Base-by-base conservation (phyloP, 78 protist genomes). In the Emiliania huxleyi region DNA sequence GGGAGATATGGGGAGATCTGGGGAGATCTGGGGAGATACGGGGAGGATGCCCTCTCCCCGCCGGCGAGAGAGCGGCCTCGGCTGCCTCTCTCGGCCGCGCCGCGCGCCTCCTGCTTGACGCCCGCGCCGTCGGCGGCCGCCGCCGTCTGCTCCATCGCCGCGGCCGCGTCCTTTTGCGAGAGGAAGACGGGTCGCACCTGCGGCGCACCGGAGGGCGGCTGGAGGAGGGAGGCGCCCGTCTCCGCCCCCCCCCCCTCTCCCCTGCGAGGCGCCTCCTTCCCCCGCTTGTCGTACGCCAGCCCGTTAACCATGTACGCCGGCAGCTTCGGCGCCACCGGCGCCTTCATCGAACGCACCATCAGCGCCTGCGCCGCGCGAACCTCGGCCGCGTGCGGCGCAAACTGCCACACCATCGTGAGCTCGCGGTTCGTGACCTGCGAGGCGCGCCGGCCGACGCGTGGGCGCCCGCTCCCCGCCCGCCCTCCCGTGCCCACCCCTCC, bases 321-420 rank as follows among this genome's bases (percentile, higher is more conserved):
- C 85, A 77, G 46, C n/a, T 15, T 12, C 4, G 85, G 85, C 2
- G 12, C 75, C 44, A 33, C 46, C 49, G 44, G 46, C 46, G n/a
- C 48, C 0, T 77, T 77, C 26, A 11, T 26, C 5, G 25, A 22
- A 3, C 6, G 37, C 33, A 40, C 46, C 26, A 77, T 11, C 29
- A 77, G 25, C 42, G 8, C 23, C 33, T 37, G 48, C 46, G 85
- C 85, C 5, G 85, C 44, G 48, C 44, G 46, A 1, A 6, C 15
- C 85, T 77, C 85, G 2, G 48, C 85, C 2, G 85, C 85, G 46
- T 77, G 85, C 29, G 85, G 85, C 85, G 15, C 23, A 33, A 77
- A 77, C 46, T 77, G 85, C 85, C 85, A 77, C 18, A 77, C 85
- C 85, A 77, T 77, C 42, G 1, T 77, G 48, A 77, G 85, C 85